A percentile compares a stretch with the other conserved stretches of the same genome.
Evolutionary conservation across 169 alveolate species (phyloP).

Genomic region (Miamiensis avidus): DNA sequence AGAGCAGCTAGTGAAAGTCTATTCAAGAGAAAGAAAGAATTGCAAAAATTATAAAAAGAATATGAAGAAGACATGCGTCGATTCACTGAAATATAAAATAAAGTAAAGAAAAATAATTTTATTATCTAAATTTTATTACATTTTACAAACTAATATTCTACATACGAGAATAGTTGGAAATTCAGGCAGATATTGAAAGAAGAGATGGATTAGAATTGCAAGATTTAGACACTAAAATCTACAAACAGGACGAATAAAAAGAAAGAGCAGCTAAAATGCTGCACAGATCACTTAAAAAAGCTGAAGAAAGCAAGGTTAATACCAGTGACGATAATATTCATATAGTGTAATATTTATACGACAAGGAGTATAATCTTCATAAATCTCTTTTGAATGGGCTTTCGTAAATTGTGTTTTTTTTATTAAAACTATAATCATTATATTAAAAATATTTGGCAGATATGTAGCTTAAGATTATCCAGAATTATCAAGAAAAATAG

Average conservation of each 20-base stretch:
- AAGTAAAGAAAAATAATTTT: constrained; percentile 26
- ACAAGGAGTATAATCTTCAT: constrained; percentile 15
- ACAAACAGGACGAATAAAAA: constrained; percentile 54
- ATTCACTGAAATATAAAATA: constrained; percentile 69
- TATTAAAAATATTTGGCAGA: background rate
- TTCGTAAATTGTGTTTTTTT: constrained; percentile 8
- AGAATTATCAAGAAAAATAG: background rate
- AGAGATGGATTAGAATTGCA: constrained; percentile 42
- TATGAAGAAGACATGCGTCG: constrained; percentile 81
- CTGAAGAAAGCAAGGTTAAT: constrained; percentile 4
- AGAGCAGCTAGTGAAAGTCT: constrained; percentile 80
- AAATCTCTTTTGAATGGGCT: constrained; percentile 27
- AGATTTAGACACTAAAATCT: constrained; percentile 47
- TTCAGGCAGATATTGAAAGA: constrained; percentile 42
- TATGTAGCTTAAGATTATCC: background rate
- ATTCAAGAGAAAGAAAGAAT: constrained; percentile 72
- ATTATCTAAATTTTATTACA: background rate
- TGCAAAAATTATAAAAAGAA: constrained; percentile 68
- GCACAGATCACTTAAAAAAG: constrained; percentile 37
- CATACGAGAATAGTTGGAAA: constrained; percentile 41
- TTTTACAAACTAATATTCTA: background rate
- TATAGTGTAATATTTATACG: constrained; percentile 22
- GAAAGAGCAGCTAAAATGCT: constrained; percentile 60
- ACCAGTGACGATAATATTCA: constrained; percentile 34
- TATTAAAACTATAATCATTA: too few species aligned